phyloP scores from a whole-genome alignment of 805 yeast genomes.

The Ogataea kodamae region DNA sequence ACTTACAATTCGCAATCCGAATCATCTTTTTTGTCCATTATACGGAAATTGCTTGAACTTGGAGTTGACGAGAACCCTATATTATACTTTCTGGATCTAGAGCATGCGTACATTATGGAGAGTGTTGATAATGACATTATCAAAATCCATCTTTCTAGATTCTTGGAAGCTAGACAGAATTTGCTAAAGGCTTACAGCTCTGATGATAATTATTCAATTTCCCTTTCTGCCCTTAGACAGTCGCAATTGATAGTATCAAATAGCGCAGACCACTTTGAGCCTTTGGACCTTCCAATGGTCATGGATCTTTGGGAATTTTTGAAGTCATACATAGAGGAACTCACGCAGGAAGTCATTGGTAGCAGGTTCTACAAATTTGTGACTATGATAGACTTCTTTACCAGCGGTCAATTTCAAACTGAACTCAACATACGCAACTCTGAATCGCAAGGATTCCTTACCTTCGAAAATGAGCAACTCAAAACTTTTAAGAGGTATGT shows the following conservation, averaged over 20 bases:
- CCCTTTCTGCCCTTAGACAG: constrained; percentile 27
- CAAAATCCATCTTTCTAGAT: constrained; percentile 38
- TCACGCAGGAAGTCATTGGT: constrained; percentile 32
- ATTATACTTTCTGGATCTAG: constrained; percentile 55
- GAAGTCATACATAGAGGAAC: constrained; percentile 36
- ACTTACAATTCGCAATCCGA: constrained; percentile 16
- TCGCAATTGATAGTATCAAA: constrained; percentile 23
- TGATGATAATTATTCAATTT: constrained; percentile 14
- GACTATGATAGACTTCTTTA: constrained; percentile 51
- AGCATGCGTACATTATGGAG: constrained; percentile 38
- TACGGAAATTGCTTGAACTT: constrained; percentile 57
- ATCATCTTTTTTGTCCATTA: constrained; percentile 36
- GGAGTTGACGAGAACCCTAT: constrained; percentile 65
- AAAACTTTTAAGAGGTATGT: constrained; percentile 34
- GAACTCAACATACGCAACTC: constrained; percentile 12
- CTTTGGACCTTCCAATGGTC: constrained; percentile 48
- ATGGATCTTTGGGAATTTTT: constrained; percentile 59
- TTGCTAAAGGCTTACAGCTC: constrained; percentile 35
- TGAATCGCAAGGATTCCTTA: constrained; percentile 31
- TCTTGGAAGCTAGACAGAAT: constrained; percentile 38
- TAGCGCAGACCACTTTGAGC: constrained; percentile 24
- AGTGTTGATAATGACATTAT: constrained; percentile 40
- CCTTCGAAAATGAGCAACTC: constrained; percentile 43
- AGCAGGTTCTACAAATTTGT: constrained; percentile 48
- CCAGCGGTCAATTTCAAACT: constrained; percentile 41